Evolutionary conservation across 2,329 filamentous ascomycete species (phyloP).

Genomic region (Colletotrichum abscissum): DNA sequence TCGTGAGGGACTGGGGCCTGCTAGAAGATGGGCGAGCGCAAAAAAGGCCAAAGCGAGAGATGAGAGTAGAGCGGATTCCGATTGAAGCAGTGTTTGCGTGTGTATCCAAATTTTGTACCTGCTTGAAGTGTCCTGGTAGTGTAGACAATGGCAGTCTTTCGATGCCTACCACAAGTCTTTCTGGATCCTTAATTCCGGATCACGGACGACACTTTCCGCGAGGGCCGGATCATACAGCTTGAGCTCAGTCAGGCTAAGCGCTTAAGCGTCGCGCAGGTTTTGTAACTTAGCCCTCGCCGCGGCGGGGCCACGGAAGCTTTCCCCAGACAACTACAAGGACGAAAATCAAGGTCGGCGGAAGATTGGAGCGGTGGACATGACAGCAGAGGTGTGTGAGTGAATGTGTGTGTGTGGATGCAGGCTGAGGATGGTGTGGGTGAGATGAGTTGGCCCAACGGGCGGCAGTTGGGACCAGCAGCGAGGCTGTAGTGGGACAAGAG

Average conservation of each 20-base stretch:
- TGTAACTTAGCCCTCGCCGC: background rate
- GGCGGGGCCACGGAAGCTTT: background rate
- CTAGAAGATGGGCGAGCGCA: background rate
- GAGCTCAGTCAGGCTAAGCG: constrained; percentile 19
- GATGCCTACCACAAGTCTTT: background rate
- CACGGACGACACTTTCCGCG: constrained; percentile 9
- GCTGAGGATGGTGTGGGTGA: constrained; percentile 13
- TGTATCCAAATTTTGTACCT: background rate
- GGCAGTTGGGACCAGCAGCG: constrained; percentile 24
- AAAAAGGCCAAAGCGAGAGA: background rate
- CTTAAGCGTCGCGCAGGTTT: background rate
- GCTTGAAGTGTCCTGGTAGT: background rate
- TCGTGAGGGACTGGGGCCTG: background rate
- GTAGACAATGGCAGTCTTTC: background rate
- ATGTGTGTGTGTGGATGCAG: constrained; percentile 9
- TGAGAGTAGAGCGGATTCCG: background rate
- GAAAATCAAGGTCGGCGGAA: constrained; percentile 10
- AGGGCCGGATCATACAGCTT: constrained; percentile 15
- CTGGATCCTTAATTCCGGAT: background rate
- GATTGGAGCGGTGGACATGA: background rate
- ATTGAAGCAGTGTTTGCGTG: background rate
- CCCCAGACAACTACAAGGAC: background rate
- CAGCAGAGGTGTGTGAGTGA: background rate
- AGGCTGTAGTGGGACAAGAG: constrained; percentile 25
- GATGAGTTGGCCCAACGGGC: constrained; percentile 25